These are phyloP conservation scores for Pezicula carpinea DNA, from an alignment of 2,329 filamentous ascomycete species.

Conservation along the genomic window DNA sequence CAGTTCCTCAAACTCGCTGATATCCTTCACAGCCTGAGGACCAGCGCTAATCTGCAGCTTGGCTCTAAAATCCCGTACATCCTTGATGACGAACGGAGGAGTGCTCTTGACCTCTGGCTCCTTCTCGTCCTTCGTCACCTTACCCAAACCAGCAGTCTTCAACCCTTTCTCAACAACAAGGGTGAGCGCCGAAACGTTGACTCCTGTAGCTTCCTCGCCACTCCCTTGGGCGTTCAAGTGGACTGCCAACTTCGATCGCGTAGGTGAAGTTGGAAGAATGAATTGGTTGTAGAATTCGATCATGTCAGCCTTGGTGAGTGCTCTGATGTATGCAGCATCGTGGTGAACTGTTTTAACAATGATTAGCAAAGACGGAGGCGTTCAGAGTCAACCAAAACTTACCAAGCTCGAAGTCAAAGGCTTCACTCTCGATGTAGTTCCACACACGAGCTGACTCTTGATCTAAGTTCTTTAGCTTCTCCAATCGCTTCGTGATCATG, in stretches of 20 bases:
- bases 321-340: conserved; percentile 71
- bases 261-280: conserved; percentile 68
- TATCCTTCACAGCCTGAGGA: conserved; percentile 65
- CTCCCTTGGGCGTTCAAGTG: conserved; percentile 72
- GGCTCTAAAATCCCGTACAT: conserved; percentile 78
- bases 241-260: conserved; percentile 77
- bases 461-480: conserved; percentile 88
- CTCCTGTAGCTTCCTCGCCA: conserved; percentile 34
- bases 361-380: neutral
- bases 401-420: conserved; percentile 87
- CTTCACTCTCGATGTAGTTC: conserved; percentile 79
- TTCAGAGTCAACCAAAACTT: conserved; percentile 31
- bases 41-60: conserved; percentile 68
- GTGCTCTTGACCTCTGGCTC: conserved; percentile 39
- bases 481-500: conserved; percentile 77
- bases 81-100: conserved; percentile 61
- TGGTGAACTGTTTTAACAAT: conserved; percentile 30
- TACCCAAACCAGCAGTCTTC: conserved; percentile 24
- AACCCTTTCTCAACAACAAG: conserved; percentile 34
- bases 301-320: conserved; percentile 75
- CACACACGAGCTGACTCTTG: conserved; percentile 81
- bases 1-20: conserved; percentile 81
- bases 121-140: conserved; percentile 28
- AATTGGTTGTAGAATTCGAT: conserved; percentile 71
- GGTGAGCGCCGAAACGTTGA: too few relatives aligned